Base-by-base conservation (phyloP, 805 yeast species). In the Zygoascus ofunaensis region DNA sequence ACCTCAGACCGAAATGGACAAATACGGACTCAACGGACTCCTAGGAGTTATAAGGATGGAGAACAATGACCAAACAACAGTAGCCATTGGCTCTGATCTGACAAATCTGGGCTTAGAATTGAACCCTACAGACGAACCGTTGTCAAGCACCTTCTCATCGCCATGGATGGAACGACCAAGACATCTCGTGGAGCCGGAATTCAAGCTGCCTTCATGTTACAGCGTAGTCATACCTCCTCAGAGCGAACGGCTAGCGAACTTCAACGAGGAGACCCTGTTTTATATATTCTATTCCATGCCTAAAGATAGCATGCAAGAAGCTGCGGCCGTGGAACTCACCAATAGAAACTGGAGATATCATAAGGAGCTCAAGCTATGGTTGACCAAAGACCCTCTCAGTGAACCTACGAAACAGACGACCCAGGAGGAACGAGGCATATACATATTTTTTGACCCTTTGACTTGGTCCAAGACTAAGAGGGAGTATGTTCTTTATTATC, bases 301-400 rank as follows among this genome's bases (percentile, higher is more conserved):
- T 4, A 79, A 87, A 44, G 97, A 92, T 60, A 79, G 87, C 3
- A 70, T 90, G 60, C 99, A 92, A 63, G 98, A 92, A 61, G 75
- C 87, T 45, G 94, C 94, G 3, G 94, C 97, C 4, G 72, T 90
- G 47, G 97, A 90, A 62, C 73, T 92, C 54, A 86, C 87, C 55
- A 79, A 79, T 50, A 74, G 98, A 55, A 92, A 90, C 65, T 92
- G 99, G 99, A 76, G 97, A 53, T 92, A 85, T 59, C 98, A 92
- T 65, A 90, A 87, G 65, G 95, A 87, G 49, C 74, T 92, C 45
- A 94, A 89, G 66, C 87, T 92, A 42, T 92, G 98, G 98, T 68
- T 92, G 47, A 92, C 98, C 10, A 92, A 92, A 63, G 96, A 87
- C 57, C 84, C 94, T 23, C 77, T 78, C 55, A 79, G 80, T 49